These are phyloP conservation scores for Amoebophrya sp. DNA, from an alignment of 169 alveolate species.

Conservation along the genomic window DNA sequence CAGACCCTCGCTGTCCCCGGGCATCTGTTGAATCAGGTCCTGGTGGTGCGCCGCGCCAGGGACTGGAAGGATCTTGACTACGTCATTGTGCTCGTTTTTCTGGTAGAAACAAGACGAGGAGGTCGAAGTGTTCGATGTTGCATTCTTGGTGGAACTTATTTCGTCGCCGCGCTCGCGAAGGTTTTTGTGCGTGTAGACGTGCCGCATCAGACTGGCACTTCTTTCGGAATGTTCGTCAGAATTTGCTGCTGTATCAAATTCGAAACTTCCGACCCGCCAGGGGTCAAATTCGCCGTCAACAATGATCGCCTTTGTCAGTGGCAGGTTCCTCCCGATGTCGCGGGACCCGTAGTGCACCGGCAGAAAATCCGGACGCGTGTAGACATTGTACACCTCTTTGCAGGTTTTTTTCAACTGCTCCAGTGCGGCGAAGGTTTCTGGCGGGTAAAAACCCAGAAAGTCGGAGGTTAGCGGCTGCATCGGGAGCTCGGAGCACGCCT, in stretches of 20 bases:
- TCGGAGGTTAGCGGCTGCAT: background rate
- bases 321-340: no score
- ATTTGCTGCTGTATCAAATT: no score
- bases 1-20: background rate
- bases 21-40: background rate
- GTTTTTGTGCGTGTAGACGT: no score
- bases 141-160: background rate
- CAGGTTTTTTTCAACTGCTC: background rate
- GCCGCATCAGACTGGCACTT: no score
- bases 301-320: no score
- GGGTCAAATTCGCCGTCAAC: background rate
- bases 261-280: background rate
- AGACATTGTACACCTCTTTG: background rate
- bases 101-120: background rate
- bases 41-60: background rate
- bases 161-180: background rate
- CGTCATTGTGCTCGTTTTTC: background rate
- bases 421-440: background rate
- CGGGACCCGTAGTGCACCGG: background rate
- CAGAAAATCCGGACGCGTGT: background rate
- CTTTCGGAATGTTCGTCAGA: no score
- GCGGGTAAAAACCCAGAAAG: background rate
- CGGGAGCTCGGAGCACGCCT: conserved; percentile 1
- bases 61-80: background rate
- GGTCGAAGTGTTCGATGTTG: background rate